phyloP scores from a whole-genome alignment of 2,329 filamentous ascomycete species.

The Pseudogymnoascus sp. region DNA sequence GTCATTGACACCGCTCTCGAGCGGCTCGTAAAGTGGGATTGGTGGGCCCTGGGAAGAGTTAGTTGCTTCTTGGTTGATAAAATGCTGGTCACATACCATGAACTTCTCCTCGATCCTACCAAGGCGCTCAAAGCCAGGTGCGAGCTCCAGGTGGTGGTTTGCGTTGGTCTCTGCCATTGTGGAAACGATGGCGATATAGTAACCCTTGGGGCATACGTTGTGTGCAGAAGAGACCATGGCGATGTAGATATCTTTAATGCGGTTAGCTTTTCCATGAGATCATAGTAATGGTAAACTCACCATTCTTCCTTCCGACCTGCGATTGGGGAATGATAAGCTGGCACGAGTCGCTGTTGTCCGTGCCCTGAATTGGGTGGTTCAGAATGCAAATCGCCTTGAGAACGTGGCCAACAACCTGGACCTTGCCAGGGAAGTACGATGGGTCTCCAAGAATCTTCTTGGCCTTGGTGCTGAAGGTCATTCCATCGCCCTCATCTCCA shows the following conservation, averaged over 20 bases:
- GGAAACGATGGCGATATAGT: constrained; percentile 97
- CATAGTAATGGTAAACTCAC: constrained; percentile 40
- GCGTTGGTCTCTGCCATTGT: constrained; percentile 87
- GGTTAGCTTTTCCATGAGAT: constrained; percentile 16
- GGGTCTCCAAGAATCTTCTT: constrained; percentile 95
- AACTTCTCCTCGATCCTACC: constrained; percentile 95
- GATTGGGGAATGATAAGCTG: constrained; percentile 98
- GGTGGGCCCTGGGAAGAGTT: constrained; percentile 52
- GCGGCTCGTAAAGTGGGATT: constrained; percentile 87
- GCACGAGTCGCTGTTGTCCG: constrained; percentile 77
- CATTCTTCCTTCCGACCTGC: constrained; percentile 93
- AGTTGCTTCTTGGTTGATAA: neutral
- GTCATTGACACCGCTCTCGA: constrained; percentile 73
- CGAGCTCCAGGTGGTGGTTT: constrained; percentile 93
- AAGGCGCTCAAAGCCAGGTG: constrained; percentile 83
- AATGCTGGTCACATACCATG: constrained; percentile 49
- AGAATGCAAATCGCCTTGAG: constrained; percentile 96
- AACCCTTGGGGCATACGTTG: constrained; percentile 97
- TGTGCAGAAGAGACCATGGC: constrained; percentile 91
- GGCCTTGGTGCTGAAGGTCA: constrained; percentile 94
- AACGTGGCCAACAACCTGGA: constrained; percentile 77
- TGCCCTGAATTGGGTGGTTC: constrained; percentile 87
- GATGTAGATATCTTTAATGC: constrained; percentile 75
- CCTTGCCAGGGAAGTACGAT: constrained; percentile 90
- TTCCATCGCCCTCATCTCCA: constrained; percentile 61